phyloP scores from a whole-genome alignment of 192 early-diverging fungal species.

The Podila epicladia region DNA sequence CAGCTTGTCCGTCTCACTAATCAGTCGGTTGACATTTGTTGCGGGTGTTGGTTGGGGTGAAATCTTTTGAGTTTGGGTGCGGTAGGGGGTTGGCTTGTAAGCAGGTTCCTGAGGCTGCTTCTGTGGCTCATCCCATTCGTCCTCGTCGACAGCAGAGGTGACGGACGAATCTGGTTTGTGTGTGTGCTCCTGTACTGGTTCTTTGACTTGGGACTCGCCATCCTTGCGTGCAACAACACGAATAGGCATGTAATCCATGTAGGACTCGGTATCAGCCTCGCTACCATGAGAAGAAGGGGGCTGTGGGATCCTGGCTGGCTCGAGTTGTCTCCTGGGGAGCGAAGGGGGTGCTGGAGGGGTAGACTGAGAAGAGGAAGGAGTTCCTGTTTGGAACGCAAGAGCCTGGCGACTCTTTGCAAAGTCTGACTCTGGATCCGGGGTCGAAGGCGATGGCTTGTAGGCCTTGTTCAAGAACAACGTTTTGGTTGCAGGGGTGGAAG shows the following conservation, averaged over 20 bases:
- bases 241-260: conserved; percentile 31
- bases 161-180: background rate
- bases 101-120: background rate
- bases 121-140: conserved; percentile 32
- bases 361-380: conserved; percentile 5
- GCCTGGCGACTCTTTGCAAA: conserved; percentile 41
- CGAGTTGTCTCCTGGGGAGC: conserved; percentile 26
- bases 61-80: background rate
- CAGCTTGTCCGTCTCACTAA: conserved; percentile 26
- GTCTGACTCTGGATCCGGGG: conserved; percentile 33
- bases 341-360: conserved; percentile 4
- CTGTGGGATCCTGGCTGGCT: background rate
- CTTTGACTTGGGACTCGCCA: background rate
- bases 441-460: conserved; percentile 9
- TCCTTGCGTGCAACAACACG: conserved; percentile 42
- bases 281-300: background rate
- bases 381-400: conserved; percentile 38
- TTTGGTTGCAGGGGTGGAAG: conserved; percentile 8
- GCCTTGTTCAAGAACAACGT: conserved; percentile 41
- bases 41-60: conserved; percentile 9
- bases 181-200: background rate
- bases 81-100: background rate
- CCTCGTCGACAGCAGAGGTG: conserved; percentile 23
- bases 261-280: conserved; percentile 9
- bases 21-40: conserved; percentile 18